Evolutionary conservation across 192 early-diverging fungal species (phyloP).

Genomic region (Chytriomyces hyalinus): DNA sequence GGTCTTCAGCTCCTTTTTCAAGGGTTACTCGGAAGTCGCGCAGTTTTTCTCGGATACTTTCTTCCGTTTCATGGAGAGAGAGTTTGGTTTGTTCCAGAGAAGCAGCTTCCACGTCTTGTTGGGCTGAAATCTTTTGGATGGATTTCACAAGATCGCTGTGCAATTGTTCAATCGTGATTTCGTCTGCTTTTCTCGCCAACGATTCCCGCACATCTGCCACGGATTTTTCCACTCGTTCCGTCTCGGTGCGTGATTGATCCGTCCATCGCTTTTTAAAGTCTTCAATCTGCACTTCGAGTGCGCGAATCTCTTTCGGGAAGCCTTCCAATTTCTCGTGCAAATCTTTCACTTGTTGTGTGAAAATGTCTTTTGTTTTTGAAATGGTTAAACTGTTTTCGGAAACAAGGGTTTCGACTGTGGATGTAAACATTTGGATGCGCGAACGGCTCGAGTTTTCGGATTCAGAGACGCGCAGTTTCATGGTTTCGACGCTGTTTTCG

Average conservation of each 20-base stretch:
- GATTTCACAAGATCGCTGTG: constrained; percentile 20
- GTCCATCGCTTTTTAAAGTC: constrained; percentile 29
- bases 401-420: constrained; percentile 19
- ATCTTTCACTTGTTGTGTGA: constrained; percentile 28
- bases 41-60: constrained; percentile 9
- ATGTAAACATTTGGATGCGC: constrained; percentile 29
- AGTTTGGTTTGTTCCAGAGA: constrained; percentile 18
- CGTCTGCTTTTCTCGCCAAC: constrained; percentile 18
- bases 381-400: constrained; percentile 28
- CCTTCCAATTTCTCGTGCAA: constrained; percentile 20
- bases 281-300: constrained; percentile 14
- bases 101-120: constrained; percentile 37
- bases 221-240: constrained; percentile 4
- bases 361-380: constrained; percentile 11
- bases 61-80: constrained; percentile 16
- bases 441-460: constrained; percentile 26
- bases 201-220: constrained; percentile 27
- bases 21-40: constrained; percentile 29
- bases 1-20: constrained; percentile 32
- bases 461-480: constrained; percentile 40
- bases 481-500: constrained; percentile 33
- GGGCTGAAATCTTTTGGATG: constrained; percentile 16
- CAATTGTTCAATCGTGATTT: constrained; percentile 34
- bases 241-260: constrained; percentile 14
- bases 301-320: constrained; percentile 30